phyloP scores from a whole-genome alignment of 2,329 filamentous ascomycete species.

The Xylaria multiplex region DNA sequence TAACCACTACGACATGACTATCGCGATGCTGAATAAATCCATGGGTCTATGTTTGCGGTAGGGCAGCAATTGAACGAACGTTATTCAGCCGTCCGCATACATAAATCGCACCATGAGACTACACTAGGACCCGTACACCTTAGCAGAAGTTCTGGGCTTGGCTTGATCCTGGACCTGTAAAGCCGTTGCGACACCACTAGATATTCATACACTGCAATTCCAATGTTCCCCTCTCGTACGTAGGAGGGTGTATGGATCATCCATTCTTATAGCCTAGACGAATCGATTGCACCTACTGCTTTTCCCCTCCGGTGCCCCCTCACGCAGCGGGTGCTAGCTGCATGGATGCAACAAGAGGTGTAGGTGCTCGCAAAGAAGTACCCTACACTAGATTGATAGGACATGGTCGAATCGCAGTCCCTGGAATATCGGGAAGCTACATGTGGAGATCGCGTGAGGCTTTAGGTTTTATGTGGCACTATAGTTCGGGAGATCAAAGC shows the following conservation, averaged over 20 bases:
- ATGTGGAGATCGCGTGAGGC: conserved; percentile 16
- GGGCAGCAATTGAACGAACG: conserved; percentile 12
- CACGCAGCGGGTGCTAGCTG: conserved; percentile 13
- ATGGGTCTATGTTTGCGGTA: conserved; percentile 73
- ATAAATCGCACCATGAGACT: conserved; percentile 22
- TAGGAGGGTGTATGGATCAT: conserved; percentile 10
- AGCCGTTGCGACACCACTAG: conserved; percentile 8
- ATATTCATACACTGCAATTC: background rate
- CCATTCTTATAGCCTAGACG: conserved; percentile 15
- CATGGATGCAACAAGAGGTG: conserved; percentile 21
- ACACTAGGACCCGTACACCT: conserved; percentile 1
- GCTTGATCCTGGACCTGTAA: conserved; percentile 20
- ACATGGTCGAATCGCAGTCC: conserved; percentile 5
- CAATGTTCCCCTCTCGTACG: conserved; percentile 13
- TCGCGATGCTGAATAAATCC: conserved; percentile 78
- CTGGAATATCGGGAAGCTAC: conserved; percentile 17
- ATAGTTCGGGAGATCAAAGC: conserved; percentile 3
- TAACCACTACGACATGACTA: conserved; percentile 73
- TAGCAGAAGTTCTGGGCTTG: conserved; percentile 9
- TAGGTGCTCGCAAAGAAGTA: conserved; percentile 21
- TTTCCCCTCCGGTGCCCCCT: conserved; percentile 18
- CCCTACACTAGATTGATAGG: conserved; percentile 10
- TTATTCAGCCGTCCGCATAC: conserved; percentile 22
- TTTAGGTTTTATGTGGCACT: background rate
- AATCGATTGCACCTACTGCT: conserved; percentile 22